Percentiles rank a stretch among this genome's conserved stretches.
Conservation (phyloP, 495 filamentous ascomycete species). For the Penicillium longicatenatum region DNA sequence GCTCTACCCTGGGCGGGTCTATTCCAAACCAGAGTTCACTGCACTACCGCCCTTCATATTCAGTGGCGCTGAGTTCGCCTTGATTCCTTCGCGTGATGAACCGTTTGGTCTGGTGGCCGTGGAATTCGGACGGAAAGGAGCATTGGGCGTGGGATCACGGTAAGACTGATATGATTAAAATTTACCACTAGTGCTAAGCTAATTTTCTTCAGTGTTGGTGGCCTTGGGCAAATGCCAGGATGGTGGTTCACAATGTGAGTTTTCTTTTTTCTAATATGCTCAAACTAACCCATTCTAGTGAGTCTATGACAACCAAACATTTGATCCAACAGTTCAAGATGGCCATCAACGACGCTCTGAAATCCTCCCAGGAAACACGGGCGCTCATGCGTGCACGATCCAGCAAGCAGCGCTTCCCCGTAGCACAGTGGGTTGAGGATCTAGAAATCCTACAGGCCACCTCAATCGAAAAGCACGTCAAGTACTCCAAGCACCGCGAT, state of each 20-base stretch:
- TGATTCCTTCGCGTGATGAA: constrained; percentile 79
- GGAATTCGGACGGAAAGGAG: constrained; percentile 77
- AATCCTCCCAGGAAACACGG: constrained; percentile 57
- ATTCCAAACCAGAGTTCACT: constrained; percentile 79
- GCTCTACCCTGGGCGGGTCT: constrained; percentile 70
- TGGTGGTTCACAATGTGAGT: constrained; percentile 62
- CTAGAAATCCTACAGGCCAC: constrained; percentile 63
- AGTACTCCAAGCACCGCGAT: constrained; percentile 35
- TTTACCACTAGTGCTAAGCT: neutral
- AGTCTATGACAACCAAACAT: constrained; percentile 70
- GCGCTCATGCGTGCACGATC: constrained; percentile 73
- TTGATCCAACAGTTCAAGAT: constrained; percentile 70
- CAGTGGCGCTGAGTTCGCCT: constrained; percentile 75
- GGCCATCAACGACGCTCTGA: constrained; percentile 68
- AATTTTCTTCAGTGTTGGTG: constrained; percentile 44
- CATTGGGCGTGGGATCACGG: constrained; percentile 68
- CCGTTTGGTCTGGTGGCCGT: constrained; percentile 79
- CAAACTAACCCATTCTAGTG: constrained; percentile 20
- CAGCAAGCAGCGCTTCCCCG: constrained; percentile 76
- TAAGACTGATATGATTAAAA: neutral
- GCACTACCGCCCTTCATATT: constrained; percentile 76
- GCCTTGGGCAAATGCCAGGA: constrained; percentile 78
- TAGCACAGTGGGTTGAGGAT: constrained; percentile 67
- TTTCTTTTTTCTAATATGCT: neutral
- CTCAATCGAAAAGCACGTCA: constrained; percentile 48